These are phyloP conservation scores for Acacia pycnantha DNA, from an alignment of 331 rosid species.

Conservation along the genomic window DNA sequence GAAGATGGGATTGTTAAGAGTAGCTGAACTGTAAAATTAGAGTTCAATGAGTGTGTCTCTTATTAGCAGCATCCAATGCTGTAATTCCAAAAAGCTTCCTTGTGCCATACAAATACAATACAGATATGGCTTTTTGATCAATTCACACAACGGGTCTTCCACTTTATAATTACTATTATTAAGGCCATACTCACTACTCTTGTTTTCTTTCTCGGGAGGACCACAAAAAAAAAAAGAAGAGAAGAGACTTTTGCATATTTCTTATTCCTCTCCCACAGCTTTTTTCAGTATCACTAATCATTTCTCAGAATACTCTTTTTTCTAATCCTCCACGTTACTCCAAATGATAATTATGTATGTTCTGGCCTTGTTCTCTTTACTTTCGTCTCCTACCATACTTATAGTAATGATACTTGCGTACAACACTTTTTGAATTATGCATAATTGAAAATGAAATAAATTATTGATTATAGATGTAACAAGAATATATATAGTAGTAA, in stretches of 20 bases:
- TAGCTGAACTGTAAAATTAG: not conserved
- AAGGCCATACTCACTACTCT: not conserved
- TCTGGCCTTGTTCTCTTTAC: not conserved
- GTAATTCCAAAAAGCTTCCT: not conserved
- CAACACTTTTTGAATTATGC: not conserved
- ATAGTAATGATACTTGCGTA: not conserved
- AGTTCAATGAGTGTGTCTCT: constrained; percentile 7
- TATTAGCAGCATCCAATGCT: constrained; percentile 21
- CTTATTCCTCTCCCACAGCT: constrained; percentile 26
- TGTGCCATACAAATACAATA: not conserved
- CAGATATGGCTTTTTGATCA: constrained; percentile 23
- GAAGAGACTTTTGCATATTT: not conserved
- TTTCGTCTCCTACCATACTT: not conserved
- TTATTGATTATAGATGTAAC: not conserved
- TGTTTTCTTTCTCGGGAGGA: constrained; percentile 22
- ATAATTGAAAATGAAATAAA: not conserved
- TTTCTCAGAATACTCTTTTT: constrained; percentile 25
- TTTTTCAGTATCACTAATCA: constrained; percentile 23
- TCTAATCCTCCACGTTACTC: constrained; percentile 3
- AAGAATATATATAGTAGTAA: not conserved
- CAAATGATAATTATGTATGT: not conserved
- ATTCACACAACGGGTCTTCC: constrained; percentile 1
- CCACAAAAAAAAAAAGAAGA: not conserved
- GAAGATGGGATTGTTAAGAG: not conserved
- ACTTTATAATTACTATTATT: not conserved